Percentiles rank a stretch among this genome's conserved stretches.
phyloP scores from a whole-genome alignment of 495 filamentous ascomycete genomes.

The Neurospora cerealis region DNA sequence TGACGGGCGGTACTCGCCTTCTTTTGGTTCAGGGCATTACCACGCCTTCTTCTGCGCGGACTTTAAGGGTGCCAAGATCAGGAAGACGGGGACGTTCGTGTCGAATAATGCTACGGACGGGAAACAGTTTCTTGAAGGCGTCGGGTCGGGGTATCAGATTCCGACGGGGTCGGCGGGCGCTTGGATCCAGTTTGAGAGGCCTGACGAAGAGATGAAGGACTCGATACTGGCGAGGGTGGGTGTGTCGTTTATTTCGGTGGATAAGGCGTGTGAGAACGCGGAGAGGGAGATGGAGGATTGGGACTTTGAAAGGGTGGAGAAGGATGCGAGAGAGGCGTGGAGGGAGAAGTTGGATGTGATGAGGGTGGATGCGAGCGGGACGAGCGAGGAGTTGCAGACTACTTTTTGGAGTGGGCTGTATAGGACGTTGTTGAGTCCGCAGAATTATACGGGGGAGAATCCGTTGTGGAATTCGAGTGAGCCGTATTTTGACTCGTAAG shows the following conservation, averaged over 20 bases:
- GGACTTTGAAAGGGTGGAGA: slow-evolving; percentile 45
- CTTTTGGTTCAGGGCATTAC: slow-evolving; percentile 59
- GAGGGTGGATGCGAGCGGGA: slow-evolving; percentile 42
- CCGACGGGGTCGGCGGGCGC: slow-evolving; percentile 51
- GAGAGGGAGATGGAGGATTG: slow-evolving; percentile 53
- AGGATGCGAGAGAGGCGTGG: slow-evolving; percentile 46
- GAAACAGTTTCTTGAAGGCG: slow-evolving; percentile 35
- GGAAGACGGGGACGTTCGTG: slow-evolving; percentile 46
- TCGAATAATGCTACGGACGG: slow-evolving; percentile 33
- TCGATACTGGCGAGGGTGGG: slow-evolving; percentile 51
- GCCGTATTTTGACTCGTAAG: slow-evolving; percentile 59
- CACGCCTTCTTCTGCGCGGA: slow-evolving; percentile 54
- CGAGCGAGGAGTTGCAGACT: slow-evolving; percentile 44
- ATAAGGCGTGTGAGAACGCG: slow-evolving; percentile 53
- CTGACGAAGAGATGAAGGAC: slow-evolving; percentile 13
- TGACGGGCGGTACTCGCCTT: slow-evolving; percentile 53
- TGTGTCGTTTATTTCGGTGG: slow-evolving; percentile 53
- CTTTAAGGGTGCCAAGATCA: slow-evolving; percentile 51
- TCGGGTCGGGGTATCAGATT: slow-evolving; percentile 27
- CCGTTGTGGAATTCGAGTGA: slow-evolving; percentile 58
- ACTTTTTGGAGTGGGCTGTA: slow-evolving; percentile 63
- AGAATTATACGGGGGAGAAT: slow-evolving; percentile 70
- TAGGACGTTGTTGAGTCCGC: slow-evolving; percentile 53
- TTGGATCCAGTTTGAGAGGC: slow-evolving; percentile 48
- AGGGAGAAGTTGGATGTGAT: slow-evolving; percentile 49